Conservation (phyloP, 306 rosid genomes). For the Casuarina glauca region DNA sequence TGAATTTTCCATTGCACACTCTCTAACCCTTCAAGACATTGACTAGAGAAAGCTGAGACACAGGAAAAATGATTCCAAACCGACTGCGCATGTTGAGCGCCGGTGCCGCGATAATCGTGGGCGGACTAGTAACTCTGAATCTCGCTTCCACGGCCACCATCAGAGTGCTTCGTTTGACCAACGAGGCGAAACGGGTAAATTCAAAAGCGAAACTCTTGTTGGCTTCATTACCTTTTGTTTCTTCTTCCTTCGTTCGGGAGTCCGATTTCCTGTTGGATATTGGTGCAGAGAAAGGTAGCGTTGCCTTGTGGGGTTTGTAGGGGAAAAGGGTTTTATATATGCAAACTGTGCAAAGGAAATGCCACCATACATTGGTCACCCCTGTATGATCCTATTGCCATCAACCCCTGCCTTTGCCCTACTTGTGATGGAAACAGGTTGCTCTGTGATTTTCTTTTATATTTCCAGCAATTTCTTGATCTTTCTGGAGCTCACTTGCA, state of each 20-base stretch:
- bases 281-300: slow-evolving; percentile 55
- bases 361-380: slow-evolving; percentile 81
- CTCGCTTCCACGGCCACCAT: slow-evolving; percentile 63
- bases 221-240: neutral
- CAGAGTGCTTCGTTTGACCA: slow-evolving; percentile 44
- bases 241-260: neutral
- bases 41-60: slow-evolving; percentile 9
- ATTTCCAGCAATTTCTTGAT: neutral
- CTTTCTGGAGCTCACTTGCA: slow-evolving; percentile 1
- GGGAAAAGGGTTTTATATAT: slow-evolving; percentile 81
- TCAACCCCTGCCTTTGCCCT: slow-evolving; percentile 92
- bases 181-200: slow-evolving; percentile 73
- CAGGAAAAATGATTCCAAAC: slow-evolving; percentile 44
- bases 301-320: slow-evolving; percentile 71
- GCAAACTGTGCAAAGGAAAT: slow-evolving; percentile 85
- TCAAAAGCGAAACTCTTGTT: neutral
- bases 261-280: slow-evolving; percentile 15
- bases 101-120: slow-evolving; percentile 52
- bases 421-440: slow-evolving; percentile 97
- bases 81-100: slow-evolving; percentile 41
- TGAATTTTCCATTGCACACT: neutral
- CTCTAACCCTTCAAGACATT: slow-evolving; percentile 36
- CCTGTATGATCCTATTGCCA: slow-evolving; percentile 78
- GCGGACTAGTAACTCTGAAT: slow-evolving; percentile 63
- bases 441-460: neutral